phyloP scores from a whole-genome alignment of 2,329 filamentous ascomycete genomes.

The Lasiodiplodia citricola region DNA sequence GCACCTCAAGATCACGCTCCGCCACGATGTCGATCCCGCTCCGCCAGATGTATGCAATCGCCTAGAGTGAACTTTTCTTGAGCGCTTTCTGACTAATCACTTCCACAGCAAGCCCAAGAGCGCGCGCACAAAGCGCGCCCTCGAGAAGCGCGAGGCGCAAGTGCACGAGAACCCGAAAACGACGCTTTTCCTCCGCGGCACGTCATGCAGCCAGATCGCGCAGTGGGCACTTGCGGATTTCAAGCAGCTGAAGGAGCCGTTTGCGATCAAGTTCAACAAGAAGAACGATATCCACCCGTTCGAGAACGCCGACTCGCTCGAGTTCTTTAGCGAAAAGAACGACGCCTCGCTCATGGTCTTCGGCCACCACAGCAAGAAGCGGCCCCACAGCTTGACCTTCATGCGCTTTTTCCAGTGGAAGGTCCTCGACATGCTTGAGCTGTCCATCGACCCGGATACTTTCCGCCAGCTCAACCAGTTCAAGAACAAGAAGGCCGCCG shows the following conservation, averaged over 20 bases:
- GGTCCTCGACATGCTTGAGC: constrained; percentile 92
- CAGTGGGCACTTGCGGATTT: constrained; percentile 87
- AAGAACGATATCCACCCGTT: constrained; percentile 97
- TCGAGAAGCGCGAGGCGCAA: constrained; percentile 93
- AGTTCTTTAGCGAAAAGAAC: constrained; percentile 97
- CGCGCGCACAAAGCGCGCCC: constrained; percentile 90
- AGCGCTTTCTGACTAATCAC: not conserved
- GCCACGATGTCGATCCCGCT: constrained; percentile 24
- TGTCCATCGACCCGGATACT: constrained; percentile 77
- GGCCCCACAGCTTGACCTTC: constrained; percentile 87
- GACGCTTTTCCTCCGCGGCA: constrained; percentile 87
- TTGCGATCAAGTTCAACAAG: constrained; percentile 91
- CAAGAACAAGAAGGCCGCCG: constrained; percentile 66
- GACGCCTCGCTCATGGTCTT: constrained; percentile 87
- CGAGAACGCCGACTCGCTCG: constrained; percentile 83
- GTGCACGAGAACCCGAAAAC: constrained; percentile 87
- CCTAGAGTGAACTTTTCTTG: no score
- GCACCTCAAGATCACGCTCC: constrained; percentile 7
- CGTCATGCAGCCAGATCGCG: constrained; percentile 79
- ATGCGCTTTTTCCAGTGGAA: constrained; percentile 84
- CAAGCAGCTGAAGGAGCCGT: constrained; percentile 80
- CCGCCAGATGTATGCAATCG: constrained; percentile 22
- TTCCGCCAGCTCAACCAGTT: constrained; percentile 76
- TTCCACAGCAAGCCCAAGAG: constrained; percentile 68
- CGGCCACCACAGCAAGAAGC: constrained; percentile 87